phyloP scores from a whole-genome alignment of 805 yeast genomes.

The Sugiyamaella floridensis region DNA sequence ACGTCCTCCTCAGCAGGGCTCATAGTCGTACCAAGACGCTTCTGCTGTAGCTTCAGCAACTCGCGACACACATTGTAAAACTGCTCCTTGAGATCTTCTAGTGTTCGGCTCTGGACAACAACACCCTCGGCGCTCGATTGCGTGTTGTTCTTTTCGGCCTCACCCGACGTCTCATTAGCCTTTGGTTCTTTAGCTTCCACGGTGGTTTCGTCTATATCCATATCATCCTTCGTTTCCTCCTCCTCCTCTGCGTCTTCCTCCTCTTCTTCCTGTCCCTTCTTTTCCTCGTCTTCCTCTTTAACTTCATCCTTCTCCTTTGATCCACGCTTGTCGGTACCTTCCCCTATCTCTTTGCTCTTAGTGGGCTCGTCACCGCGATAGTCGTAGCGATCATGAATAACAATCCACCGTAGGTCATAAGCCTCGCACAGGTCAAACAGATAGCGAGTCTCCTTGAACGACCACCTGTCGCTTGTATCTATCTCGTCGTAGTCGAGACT shows the following conservation, averaged over 20 bases:
- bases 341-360: not conserved
- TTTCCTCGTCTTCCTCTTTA: not conserved
- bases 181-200: not conserved
- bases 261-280: not conserved
- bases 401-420: constrained; percentile 64
- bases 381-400: constrained; percentile 55
- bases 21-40: constrained; percentile 28
- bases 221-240: constrained; percentile 1
- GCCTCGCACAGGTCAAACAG: constrained; percentile 56
- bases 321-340: not conserved
- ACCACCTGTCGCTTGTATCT: constrained; percentile 45
- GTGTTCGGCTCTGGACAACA: constrained; percentile 36
- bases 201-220: not conserved
- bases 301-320: constrained; percentile 2
- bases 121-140: not conserved
- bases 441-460: constrained; percentile 67
- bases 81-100: constrained; percentile 80
- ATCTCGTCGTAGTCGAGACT: constrained; percentile 49
- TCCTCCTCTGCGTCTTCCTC: not conserved
- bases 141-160: not conserved
- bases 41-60: constrained; percentile 42
- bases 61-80: constrained; percentile 64
- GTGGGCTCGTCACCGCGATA: constrained; percentile 16
- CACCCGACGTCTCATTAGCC: not conserved
- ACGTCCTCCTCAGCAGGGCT: constrained; percentile 44